Conservation (phyloP, 768 basidiomycete genomes). For the Lentinula raphanica region DNA sequence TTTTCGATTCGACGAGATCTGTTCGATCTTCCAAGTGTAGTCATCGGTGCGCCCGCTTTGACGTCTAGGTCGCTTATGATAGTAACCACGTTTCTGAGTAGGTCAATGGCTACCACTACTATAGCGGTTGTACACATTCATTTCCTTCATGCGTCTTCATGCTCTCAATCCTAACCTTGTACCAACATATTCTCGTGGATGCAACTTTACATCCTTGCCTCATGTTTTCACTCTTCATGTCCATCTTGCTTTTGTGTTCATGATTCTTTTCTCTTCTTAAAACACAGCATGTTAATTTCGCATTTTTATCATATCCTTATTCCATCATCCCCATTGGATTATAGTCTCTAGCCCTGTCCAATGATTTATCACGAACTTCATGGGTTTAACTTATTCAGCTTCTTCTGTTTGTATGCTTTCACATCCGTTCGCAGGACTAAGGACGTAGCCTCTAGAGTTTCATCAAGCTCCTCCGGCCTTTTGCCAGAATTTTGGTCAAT, state of each 20-base stretch:
- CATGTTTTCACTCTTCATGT: background rate
- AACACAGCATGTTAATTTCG: background rate
- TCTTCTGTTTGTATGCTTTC: background rate
- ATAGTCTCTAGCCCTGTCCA: background rate
- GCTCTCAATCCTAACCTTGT: background rate
- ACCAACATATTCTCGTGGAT: background rate
- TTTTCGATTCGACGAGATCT: conserved; percentile 93
- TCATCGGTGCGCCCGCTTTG: conserved; percentile 59
- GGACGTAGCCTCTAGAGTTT: background rate
- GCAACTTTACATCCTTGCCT: background rate
- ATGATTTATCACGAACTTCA: background rate
- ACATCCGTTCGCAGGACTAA: background rate
- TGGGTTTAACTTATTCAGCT: background rate
- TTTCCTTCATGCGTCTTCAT: conserved; percentile 6
- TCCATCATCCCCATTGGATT: background rate
- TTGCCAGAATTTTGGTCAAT: too few relatives aligned
- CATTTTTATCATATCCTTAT: conserved; percentile 3
- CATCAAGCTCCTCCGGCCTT: background rate
- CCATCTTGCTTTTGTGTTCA: background rate
- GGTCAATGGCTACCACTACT: conserved; percentile 87
- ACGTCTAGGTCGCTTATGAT: conserved; percentile 5
- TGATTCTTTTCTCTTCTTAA: background rate
- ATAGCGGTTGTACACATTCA: conserved; percentile 26
- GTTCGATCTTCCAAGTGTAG: conserved; percentile 84
- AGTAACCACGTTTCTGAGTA: conserved; percentile 19